Conservation (phyloP, 2,329 filamentous ascomycete genomes). For the Aspergillus tubingensis region DNA sequence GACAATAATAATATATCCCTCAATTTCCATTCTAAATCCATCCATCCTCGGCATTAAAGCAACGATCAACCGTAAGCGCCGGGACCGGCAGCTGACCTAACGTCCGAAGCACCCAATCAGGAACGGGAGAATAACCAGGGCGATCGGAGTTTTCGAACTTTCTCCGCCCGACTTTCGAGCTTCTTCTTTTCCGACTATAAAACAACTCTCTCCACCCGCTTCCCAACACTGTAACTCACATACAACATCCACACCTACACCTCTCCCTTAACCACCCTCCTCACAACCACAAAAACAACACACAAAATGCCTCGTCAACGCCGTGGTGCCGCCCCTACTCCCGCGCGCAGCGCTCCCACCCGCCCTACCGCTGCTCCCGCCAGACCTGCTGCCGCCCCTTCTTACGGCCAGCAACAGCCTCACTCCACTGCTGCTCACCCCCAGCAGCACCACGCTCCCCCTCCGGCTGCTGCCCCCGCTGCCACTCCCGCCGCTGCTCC, state of each 20-base stretch:
- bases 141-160: slow-evolving; percentile 28
- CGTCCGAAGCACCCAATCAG: slow-evolving; percentile 14
- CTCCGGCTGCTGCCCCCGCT: slow-evolving; percentile 47
- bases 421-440: slow-evolving; percentile 65
- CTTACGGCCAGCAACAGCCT: slow-evolving; percentile 65
- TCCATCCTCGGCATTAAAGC: background rate
- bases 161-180: slow-evolving; percentile 26
- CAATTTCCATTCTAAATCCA: too few relatives aligned
- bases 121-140: slow-evolving; percentile 11
- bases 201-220: background rate
- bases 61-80: slow-evolving; percentile 3
- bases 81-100: slow-evolving; percentile 12
- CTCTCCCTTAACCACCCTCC: slow-evolving; percentile 23
- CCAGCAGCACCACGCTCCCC: slow-evolving; percentile 45
- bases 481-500: slow-evolving; percentile 33
- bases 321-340: slow-evolving; percentile 59
- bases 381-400: slow-evolving; percentile 54
- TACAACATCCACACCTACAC: slow-evolving; percentile 13
- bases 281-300: slow-evolving; percentile 19
- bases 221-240: slow-evolving; percentile 10
- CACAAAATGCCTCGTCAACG: slow-evolving; percentile 75
- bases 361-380: slow-evolving; percentile 66
- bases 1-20: too few relatives aligned
- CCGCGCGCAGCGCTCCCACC: slow-evolving; percentile 59
- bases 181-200: slow-evolving; percentile 27